Base-by-base conservation (phyloP, 1,284 basidiomycete species). In the Sporisorium exsertum region DNA sequence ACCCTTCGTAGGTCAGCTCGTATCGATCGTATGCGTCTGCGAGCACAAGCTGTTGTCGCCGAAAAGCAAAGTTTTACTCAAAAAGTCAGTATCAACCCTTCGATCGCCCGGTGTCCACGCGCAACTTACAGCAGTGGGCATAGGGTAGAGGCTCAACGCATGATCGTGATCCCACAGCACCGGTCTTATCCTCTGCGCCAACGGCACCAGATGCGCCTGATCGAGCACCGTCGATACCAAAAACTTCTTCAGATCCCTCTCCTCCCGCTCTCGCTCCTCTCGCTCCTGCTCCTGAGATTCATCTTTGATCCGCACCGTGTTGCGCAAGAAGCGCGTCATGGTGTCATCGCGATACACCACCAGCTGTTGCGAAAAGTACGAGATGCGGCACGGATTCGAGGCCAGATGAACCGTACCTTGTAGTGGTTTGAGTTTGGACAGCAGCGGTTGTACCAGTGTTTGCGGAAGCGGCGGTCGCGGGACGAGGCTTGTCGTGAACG, bases 11-110 rank as follows among this genome's bases (percentile, higher is more conserved):
- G 1, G 95, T 99, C 77, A 98, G 89, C 81, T 97, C 94, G 86
- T 94, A 99, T 40, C 93, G 90, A 83, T 98, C 95, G 85, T 97
- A 98, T 85, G 92, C 94, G 87, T 99, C 97, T 1, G 97, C 97
- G 13, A 99, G 89, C n/a, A 99, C 89, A 24, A 97, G 88, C 94
- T 96, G 80, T 35, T 26, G 33, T 64, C 32, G 45, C 46, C 35
- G 26, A 49, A 50, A 33, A 42, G 56, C 18, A 55, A 35, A 7
- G 33, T 13, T 54, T 54, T 13, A 40, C 40, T 24, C 56, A 20
- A 37, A 6, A 5, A 32, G 15, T 15, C 10, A 37, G 8, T 15
- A 37, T 8, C 35, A 15, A 37, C 3, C 3, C 15, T 32, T 32
- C 47, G 24, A 3, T 5, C 35, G 35, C 35, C 15, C 8, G 18